Evolutionary conservation across 345 rosid genomes (phyloP).

Genomic region (Murraya koenigii): DNA sequence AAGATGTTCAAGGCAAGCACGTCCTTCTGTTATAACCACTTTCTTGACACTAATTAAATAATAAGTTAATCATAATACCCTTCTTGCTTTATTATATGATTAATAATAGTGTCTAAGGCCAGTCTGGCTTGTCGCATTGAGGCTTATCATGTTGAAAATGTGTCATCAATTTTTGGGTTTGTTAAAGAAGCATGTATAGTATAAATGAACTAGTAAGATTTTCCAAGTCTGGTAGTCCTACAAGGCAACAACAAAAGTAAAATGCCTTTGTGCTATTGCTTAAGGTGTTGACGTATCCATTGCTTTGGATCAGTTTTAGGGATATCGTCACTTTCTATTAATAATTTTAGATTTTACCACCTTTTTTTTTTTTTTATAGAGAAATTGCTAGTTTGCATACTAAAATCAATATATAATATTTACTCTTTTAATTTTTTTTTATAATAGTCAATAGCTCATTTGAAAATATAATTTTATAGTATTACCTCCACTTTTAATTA

Average conservation of each 20-base stretch:
- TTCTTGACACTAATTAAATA: neutral
- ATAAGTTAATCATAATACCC: neutral
- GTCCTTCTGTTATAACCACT: constrained; percentile 4
- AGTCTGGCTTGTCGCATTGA: neutral
- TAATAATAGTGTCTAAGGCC: neutral
- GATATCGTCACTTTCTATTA: too few relatives aligned
- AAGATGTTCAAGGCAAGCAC: constrained; percentile 37
- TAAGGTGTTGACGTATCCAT: too few relatives aligned
- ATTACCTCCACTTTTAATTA: too few relatives aligned
- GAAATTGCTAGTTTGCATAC: too few relatives aligned
- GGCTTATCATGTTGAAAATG: neutral
- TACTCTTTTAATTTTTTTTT: too few relatives aligned
- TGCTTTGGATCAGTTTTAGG: too few relatives aligned
- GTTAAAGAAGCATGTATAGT: neutral
- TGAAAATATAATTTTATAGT: too few relatives aligned
- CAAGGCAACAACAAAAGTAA: neutral
- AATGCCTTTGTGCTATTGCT: neutral
- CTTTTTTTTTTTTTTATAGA: too few relatives aligned
- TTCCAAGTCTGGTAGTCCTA: constrained; percentile 9
- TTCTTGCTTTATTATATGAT: neutral
- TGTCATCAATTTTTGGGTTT: neutral
- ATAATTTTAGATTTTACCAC: too few relatives aligned
- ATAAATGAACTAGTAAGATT: neutral
- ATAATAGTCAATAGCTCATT: too few relatives aligned
- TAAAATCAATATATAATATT: too few relatives aligned